Evolutionary conservation across 345 rosid species (phyloP).

Genomic region (Passiflora organensis): DNA sequence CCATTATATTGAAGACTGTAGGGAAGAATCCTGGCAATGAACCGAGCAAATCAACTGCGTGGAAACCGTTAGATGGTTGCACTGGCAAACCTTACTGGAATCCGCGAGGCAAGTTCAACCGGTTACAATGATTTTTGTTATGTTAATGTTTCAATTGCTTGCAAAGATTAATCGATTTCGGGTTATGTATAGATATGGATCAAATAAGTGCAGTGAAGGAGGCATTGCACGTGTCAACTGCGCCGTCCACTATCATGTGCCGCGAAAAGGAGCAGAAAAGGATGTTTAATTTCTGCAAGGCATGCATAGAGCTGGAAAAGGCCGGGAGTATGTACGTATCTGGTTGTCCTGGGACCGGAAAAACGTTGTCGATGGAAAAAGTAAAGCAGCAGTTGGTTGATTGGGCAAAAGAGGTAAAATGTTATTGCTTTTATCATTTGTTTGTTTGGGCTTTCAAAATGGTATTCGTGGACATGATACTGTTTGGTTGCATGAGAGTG

Average conservation of each 20-base stretch:
- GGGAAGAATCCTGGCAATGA: constrained; percentile 18
- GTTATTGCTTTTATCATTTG: not conserved
- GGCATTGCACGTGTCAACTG: constrained; percentile 71
- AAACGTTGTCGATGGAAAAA: constrained; percentile 72
- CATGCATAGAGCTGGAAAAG: constrained; percentile 48
- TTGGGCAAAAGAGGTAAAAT: constrained; percentile 63
- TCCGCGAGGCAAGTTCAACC: constrained; percentile 46
- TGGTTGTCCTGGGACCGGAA: constrained; percentile 92
- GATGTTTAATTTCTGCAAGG: constrained; percentile 63
- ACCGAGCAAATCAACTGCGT: constrained; percentile 17
- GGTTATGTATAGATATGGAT: constrained; percentile 36
- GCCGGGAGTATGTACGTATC: constrained; percentile 74
- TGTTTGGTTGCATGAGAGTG: no score
- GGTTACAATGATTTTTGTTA: not conserved
- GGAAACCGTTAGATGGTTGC: constrained; percentile 21
- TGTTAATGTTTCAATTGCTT: not conserved
- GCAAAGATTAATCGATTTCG: not conserved
- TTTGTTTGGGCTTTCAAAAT: not conserved
- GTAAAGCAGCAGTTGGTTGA: constrained; percentile 46
- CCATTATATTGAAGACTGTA: constrained; percentile 6
- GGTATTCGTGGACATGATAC: no score
- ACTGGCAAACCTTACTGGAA: constrained; percentile 42
- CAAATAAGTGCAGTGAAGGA: constrained; percentile 68
- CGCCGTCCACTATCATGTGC: constrained; percentile 55
- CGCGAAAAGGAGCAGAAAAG: constrained; percentile 69